A percentile compares a stretch with the other conserved stretches of the same genome.
phyloP scores from a whole-genome alignment of 768 basidiomycete species.

The Termitomyces sp. region DNA sequence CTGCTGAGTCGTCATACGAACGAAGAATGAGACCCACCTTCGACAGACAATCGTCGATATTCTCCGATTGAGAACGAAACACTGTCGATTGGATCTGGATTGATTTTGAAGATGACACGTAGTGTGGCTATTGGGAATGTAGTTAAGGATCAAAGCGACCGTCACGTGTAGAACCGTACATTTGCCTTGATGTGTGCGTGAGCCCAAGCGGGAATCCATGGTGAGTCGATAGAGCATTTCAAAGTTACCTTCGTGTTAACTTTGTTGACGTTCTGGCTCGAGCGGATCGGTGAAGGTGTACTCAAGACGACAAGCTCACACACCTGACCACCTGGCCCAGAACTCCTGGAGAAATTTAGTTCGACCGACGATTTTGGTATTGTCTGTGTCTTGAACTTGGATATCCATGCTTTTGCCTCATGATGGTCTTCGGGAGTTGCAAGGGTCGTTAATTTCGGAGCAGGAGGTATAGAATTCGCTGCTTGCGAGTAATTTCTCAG shows the following conservation, averaged over 20 bases:
- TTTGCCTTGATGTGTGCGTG: constrained; percentile 39
- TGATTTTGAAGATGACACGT: constrained; percentile 63
- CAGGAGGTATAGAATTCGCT: constrained; percentile 28
- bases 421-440: constrained; percentile 37
- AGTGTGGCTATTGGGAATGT: constrained; percentile 49
- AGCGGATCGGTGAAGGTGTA: neutral
- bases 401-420: constrained; percentile 54
- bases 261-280: constrained; percentile 76
- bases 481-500: constrained; percentile 9
- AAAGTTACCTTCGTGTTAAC: constrained; percentile 80
- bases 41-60: constrained; percentile 65
- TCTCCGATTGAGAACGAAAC: constrained; percentile 75
- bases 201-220: constrained; percentile 75
- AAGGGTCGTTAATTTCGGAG: constrained; percentile 37
- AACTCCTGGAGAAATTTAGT: constrained; percentile 71
- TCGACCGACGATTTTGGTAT: constrained; percentile 57
- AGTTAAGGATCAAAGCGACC: neutral
- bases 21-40: constrained; percentile 41
- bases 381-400: constrained; percentile 37
- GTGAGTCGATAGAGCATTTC: constrained; percentile 51
- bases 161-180: constrained; percentile 31
- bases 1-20: neutral
- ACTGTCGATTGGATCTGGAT: constrained; percentile 67
- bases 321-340: constrained; percentile 85
- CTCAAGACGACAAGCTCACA: neutral